Evolutionary conservation across 2,329 filamentous ascomycete genomes (phyloP).

Genomic region (Botrytis galanthina): DNA sequence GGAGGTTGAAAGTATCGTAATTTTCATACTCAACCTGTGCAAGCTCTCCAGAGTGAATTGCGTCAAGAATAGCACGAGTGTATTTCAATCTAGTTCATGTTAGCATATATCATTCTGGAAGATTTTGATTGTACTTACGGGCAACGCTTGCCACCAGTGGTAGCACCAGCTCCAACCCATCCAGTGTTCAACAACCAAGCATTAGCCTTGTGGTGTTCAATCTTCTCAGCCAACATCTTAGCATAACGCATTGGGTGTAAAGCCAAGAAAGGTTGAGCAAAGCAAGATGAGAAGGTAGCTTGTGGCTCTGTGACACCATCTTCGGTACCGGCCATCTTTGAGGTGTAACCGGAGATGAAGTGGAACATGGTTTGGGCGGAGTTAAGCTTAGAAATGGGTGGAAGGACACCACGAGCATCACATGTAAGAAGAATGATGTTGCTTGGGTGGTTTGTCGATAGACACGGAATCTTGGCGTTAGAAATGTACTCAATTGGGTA

Average conservation of each 20-base stretch:
- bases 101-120: slow-evolving; percentile 17
- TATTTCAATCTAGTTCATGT: slow-evolving; percentile 68
- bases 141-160: slow-evolving; percentile 93
- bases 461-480: slow-evolving; percentile 98
- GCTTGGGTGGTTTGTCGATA: slow-evolving; percentile 80
- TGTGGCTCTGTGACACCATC: slow-evolving; percentile 95
- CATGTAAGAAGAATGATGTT: slow-evolving; percentile 99
- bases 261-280: slow-evolving; percentile 97
- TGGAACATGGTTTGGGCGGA: slow-evolving; percentile 99
- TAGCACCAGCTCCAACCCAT: slow-evolving; percentile 89
- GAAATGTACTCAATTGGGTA: slow-evolving; percentile 99
- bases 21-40: slow-evolving; percentile 90
- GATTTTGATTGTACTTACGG: slow-evolving; percentile 46
- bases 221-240: slow-evolving; percentile 98
- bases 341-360: slow-evolving; percentile 99
- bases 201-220: slow-evolving; percentile 89
- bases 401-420: slow-evolving; percentile 94
- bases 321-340: slow-evolving; percentile 99
- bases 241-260: slow-evolving; percentile 99
- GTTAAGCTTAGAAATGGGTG: slow-evolving; percentile 95
- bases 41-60: slow-evolving; percentile 95
- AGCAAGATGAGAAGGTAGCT: slow-evolving; percentile 98
- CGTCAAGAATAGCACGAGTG: slow-evolving; percentile 95
- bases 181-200: slow-evolving; percentile 99
- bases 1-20: slow-evolving; percentile 95